A percentile compares a stretch with the other conserved stretches of the same genome.
These are phyloP conservation scores for Neospora caninum DNA, from an alignment of 169 alveolate species.

Conservation along the genomic window DNA sequence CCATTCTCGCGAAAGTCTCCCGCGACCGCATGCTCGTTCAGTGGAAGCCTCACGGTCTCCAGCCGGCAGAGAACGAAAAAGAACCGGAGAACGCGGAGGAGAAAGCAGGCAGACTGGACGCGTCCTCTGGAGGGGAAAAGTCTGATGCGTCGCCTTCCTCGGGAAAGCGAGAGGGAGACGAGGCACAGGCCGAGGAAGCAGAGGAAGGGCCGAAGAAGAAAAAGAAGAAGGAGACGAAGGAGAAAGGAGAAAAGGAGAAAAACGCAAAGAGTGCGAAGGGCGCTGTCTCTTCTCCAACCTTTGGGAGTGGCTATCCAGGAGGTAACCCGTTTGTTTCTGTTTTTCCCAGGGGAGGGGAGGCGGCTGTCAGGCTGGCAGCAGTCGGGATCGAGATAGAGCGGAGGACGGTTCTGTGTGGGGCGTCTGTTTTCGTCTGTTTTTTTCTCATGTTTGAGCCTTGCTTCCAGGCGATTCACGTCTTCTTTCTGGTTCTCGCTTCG, in stretches of 20 bases:
- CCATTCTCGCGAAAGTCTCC: constrained; percentile 96
- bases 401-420: no score
- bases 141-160: neutral
- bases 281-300: neutral
- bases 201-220: neutral
- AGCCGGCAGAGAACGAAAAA: neutral
- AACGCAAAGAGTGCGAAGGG: neutral
- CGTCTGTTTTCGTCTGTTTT: no score
- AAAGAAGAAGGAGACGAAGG: neutral
- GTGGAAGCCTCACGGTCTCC: neutral
- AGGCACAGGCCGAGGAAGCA: neutral
- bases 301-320: constrained; percentile 23
- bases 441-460: no score
- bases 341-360: no score
- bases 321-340: neutral
- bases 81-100: neutral
- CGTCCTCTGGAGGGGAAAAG: neutral
- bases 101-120: neutral
- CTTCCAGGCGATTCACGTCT: no score
- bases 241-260: neutral
- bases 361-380: no score
- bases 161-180: neutral
- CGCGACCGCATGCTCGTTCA: constrained; percentile 87
- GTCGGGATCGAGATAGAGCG: no score
- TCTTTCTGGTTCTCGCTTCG: neutral